phyloP scores from a whole-genome alignment of 2,329 filamentous ascomycete species.

The Fusarium goolgardi region DNA sequence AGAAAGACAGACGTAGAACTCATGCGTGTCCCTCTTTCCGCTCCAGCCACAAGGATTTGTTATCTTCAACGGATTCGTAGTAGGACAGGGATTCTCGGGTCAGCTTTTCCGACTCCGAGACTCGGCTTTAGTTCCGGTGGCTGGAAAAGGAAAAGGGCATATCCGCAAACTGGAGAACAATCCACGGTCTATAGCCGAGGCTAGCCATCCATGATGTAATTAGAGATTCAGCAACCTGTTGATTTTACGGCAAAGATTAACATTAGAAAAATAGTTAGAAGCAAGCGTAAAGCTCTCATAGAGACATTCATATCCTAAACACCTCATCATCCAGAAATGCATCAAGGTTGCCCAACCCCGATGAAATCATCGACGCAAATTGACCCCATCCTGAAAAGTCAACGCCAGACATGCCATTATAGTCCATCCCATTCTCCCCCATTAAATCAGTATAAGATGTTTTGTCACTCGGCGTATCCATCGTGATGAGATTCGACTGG shows the following conservation, averaged over 20 bases:
- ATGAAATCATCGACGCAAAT: constrained; percentile 46
- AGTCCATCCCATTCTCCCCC: constrained; percentile 40
- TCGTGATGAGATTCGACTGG: constrained; percentile 13
- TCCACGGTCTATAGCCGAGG: constrained; percentile 1
- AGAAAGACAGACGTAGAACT: not conserved
- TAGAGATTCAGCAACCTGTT: not conserved
- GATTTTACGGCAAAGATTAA: not conserved
- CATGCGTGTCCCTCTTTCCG: constrained; percentile 3
- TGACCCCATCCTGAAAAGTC: constrained; percentile 43
- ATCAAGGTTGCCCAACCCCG: constrained; percentile 44
- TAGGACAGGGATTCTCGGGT: not conserved
- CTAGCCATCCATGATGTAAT: not conserved
- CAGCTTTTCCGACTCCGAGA: constrained; percentile 13
- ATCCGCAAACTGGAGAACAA: constrained; percentile 3
- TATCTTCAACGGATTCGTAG: constrained; percentile 11
- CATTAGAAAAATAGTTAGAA: not conserved
- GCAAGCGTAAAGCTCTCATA: fast-evolving
- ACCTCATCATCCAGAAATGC: constrained; percentile 40
- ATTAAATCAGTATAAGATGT: constrained; percentile 41
- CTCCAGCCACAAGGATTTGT: constrained; percentile 5
- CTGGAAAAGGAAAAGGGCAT: constrained; percentile 22
- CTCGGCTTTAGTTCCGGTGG: constrained; percentile 15
- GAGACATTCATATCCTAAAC: constrained; percentile 14
- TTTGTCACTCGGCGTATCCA: constrained; percentile 32
- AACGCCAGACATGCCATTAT: constrained; percentile 36